These are phyloP conservation scores for Circinella umbellata DNA, from an alignment of 371 early-diverging fungal species.

Conservation along the genomic window DNA sequence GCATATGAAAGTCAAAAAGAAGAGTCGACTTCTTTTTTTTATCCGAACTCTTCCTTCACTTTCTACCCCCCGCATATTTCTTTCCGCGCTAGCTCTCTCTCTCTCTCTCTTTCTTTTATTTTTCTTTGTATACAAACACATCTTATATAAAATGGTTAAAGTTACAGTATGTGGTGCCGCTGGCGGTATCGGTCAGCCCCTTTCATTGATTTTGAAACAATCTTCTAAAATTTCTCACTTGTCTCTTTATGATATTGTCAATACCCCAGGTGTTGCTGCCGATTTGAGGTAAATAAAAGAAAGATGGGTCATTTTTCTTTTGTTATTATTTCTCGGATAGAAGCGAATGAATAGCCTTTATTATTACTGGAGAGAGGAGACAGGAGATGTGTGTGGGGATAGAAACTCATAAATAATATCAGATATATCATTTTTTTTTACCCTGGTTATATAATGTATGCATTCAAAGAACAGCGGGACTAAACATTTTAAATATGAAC, in stretches of 20 bases:
- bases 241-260: slow-evolving; percentile 78
- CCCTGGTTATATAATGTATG: too few species aligned
- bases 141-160: slow-evolving; percentile 56
- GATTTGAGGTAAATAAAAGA: slow-evolving; percentile 58
- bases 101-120: slow-evolving; percentile 10
- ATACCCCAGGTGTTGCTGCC: slow-evolving; percentile 78
- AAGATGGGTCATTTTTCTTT: background rate
- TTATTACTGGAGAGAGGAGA: too few species aligned
- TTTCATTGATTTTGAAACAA: slow-evolving; percentile 85
- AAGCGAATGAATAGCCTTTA: background rate
- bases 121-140: slow-evolving; percentile 9
- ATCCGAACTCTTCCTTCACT: too few species aligned
- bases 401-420: too few species aligned
- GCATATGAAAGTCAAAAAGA: too few species aligned
- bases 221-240: slow-evolving; percentile 68
- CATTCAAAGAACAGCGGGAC: too few species aligned
- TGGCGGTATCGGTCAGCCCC: slow-evolving; percentile 94
- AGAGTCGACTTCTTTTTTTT: too few species aligned
- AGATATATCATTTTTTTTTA: too few species aligned
- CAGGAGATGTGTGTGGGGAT: too few species aligned
- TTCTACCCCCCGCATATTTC: too few species aligned
- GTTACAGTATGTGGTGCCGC: slow-evolving; percentile 86
- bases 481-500: too few species aligned
- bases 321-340: background rate
- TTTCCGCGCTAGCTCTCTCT: too few species aligned